Base-by-base conservation (phyloP, 768 basidiomycete genomes). In the Rhodotorula toruloides region DNA sequence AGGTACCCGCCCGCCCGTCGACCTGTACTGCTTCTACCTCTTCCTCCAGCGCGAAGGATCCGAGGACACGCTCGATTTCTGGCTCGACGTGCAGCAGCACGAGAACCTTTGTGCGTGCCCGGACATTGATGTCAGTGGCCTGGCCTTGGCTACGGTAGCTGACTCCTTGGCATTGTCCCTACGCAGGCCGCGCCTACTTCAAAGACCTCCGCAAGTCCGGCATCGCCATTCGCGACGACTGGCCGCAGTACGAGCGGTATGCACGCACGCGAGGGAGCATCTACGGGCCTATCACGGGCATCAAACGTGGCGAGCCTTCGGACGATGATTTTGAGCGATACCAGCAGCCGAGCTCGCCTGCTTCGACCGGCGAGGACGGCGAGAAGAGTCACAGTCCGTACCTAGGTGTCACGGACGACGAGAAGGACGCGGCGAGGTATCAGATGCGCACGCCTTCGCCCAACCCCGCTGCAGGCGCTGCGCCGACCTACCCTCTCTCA, bases 31-130 rank as follows among this genome's bases (percentile, higher is more conserved):
- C 60, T 71, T 34, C 70, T 96, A 94, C 79, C 84, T 97, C 66
- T 98, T 97, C 78, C 81, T 99, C 42, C 94, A 98, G 77, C 85
- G 91, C 42, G 94, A 99, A 79, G 90, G 91, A 32, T 86, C 90
- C 60, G 94, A 98, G 76, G 96, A 99, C 77, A 89, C 92, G 54
- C 80, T 99, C 50, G 96, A 99, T 77, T 98, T 98, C 74, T 98
- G 94, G 93, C 84, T 99, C 36, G 96, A 99, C 77, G 96, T 98
- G 11, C 92, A 96, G 74, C 96, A 98, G 79, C 96, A 99, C 77
- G 96, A 98, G 80, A 97, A 97, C 76, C 85, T 99, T 40, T 98
- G 94, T 78, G 21, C 42, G 67, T 47, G n/a, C n/a, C 40, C n/a
- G n/a, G n/a, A n/a, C n/a, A n/a, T n/a, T n/a, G n/a, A n/a, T n/a